Base-by-base conservation (phyloP, 1,139 yeast genomes). In the Arxiozyma telluris region DNA sequence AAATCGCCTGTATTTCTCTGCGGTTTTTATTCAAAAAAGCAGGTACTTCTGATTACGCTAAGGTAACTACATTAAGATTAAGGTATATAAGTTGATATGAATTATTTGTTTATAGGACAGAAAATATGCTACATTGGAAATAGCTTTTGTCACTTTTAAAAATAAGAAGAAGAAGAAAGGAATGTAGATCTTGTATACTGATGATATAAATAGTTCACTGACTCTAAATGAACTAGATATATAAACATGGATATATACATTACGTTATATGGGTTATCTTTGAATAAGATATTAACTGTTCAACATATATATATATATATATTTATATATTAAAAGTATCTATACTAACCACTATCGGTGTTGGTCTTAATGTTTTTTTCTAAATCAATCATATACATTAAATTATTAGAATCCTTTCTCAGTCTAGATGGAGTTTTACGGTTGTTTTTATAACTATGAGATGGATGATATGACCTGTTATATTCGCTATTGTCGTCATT, bases 401-500 rank as follows among this genome's bases (percentile, higher is more conserved):
- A 41, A n/a, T 42, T 51, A 25, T 51, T 51, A 5, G 53, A 51
- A 18, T 51, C 50, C 47, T 51, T 51, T 41, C 53, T 51, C 20
- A 45, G 21, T 41, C 53, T 46, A 20, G 41, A 17, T 39, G 44
- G 48, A n/a, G 41, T 15, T 17, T 34, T 41, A 27, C 49, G 43
- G 17, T 23, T 22, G 23, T 17, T 23, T 15, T 43, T 3, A 34
- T 34, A 34, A 12, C n/a, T 15, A 34, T 12, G n/a, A 4, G 39
- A 34, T 34, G 39, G n/a, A 34, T 34, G 8, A 34, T 12, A 34
- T 4, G 17, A 34, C 9, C 39, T 34, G 39, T 34, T 34, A 15
- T 34, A 34, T 15, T 34, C 39, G 6, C 12, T n/a, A 34, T 15
- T 34, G 39, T 34, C n/a, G n/a, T 34, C 17, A n/a, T 18, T 43